Percentiles rank a stretch among this genome's conserved stretches.
phyloP scores from a whole-genome alignment of 805 yeast genomes.

The Jamesozyma gamospora region DNA sequence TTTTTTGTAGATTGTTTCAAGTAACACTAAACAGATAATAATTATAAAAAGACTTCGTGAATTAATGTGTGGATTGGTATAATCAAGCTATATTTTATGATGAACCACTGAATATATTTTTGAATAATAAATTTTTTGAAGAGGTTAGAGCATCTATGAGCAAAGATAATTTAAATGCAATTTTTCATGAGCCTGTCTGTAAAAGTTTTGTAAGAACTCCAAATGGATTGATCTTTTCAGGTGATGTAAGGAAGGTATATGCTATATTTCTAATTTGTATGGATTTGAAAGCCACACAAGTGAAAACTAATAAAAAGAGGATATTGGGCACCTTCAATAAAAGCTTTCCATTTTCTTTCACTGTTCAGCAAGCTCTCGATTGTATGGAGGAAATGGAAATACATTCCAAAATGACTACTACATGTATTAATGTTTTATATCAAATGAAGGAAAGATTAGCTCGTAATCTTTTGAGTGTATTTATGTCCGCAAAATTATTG shows the following conservation, averaged over 20 bases:
- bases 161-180: not conserved
- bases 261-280: slow-evolving; percentile 41
- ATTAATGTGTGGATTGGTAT: too few relatives aligned
- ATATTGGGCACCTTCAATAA: slow-evolving; percentile 27
- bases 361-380: slow-evolving; percentile 40
- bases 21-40: too few relatives aligned
- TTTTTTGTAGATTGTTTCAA: too few relatives aligned
- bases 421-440: slow-evolving; percentile 47
- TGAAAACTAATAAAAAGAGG: slow-evolving; percentile 12
- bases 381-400: slow-evolving; percentile 42
- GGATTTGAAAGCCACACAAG: slow-evolving; percentile 26
- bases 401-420: slow-evolving; percentile 37
- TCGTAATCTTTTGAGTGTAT: slow-evolving; percentile 35
- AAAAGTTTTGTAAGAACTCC: slow-evolving; percentile 42
- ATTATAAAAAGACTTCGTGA: too few relatives aligned
- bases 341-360: slow-evolving; percentile 44
- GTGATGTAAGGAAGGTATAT: slow-evolving; percentile 52
- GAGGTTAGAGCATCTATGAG: not conserved
- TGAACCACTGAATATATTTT: too few relatives aligned
- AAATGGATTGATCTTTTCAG: slow-evolving; percentile 41
- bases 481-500: slow-evolving; percentile 51
- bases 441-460: slow-evolving; percentile 44
- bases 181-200: slow-evolving; percentile 34
- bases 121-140: too few relatives aligned
- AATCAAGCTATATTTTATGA: too few relatives aligned